These are phyloP conservation scores for Juglanconis oblonga DNA, from an alignment of 2,329 filamentous ascomycete genomes.

Conservation along the genomic window DNA sequence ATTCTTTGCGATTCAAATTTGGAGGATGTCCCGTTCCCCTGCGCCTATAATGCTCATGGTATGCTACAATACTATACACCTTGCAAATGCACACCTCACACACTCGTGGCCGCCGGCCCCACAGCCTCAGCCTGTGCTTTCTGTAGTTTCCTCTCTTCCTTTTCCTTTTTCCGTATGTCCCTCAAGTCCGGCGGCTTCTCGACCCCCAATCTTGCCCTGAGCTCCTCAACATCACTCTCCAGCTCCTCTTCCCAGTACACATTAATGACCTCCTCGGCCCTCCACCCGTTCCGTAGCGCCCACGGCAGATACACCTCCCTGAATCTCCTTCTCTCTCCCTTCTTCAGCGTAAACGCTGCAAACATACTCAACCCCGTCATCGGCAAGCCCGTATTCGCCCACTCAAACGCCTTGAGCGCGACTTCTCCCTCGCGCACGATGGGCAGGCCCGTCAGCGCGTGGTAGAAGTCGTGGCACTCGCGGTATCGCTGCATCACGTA, in stretches of 20 bases:
- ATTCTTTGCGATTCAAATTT: background rate
- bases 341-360: slow-evolving; percentile 82
- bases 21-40: background rate
- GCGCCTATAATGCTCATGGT: background rate
- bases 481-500: slow-evolving; percentile 99
- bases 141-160: slow-evolving; percentile 64
- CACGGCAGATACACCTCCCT: slow-evolving; percentile 78
- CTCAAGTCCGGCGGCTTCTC: slow-evolving; percentile 87
- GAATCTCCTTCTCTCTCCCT: slow-evolving; percentile 74
- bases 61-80: slow-evolving; percentile 1
- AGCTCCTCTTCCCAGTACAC: slow-evolving; percentile 97
- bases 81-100: background rate
- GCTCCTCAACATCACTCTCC: slow-evolving; percentile 73
- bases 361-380: slow-evolving; percentile 90
- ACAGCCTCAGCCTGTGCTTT: slow-evolving; percentile 38
- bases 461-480: slow-evolving; percentile 97
- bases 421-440: slow-evolving; percentile 94
- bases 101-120: background rate
- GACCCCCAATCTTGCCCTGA: slow-evolving; percentile 75
- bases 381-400: slow-evolving; percentile 86
- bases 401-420: slow-evolving; percentile 97
- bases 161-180: slow-evolving; percentile 67
- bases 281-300: slow-evolving; percentile 80
- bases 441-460: slow-evolving; percentile 87
- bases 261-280: slow-evolving; percentile 80